A percentile compares a stretch with the other conserved stretches of the same genome.
These are phyloP conservation scores for Pleurotus eryngii DNA, from an alignment of 768 basidiomycete species.

Conservation along the genomic window DNA sequence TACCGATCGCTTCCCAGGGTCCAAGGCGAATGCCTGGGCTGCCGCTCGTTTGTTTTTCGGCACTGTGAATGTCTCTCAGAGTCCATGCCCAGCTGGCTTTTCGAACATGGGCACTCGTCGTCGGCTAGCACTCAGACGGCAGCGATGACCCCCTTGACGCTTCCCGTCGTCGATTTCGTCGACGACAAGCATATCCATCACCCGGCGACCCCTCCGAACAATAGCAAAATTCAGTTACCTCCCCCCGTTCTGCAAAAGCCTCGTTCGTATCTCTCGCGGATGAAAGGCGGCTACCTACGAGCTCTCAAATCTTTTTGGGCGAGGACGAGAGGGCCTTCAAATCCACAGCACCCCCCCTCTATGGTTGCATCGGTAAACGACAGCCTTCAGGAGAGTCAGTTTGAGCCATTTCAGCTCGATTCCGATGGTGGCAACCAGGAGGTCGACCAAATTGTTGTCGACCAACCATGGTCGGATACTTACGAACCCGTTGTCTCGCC, in stretches of 20 bases:
- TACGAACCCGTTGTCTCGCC: neutral
- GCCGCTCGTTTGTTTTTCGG: conserved; percentile 9
- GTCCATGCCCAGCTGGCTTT: conserved; percentile 6
- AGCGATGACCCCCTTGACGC: conserved; percentile 2
- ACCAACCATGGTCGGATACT: conserved; percentile 5
- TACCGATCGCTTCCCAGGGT: conserved; percentile 7
- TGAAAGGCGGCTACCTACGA: neutral
- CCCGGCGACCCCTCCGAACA: neutral
- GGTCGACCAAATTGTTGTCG: conserved; percentile 7
- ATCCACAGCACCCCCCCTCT: neutral
- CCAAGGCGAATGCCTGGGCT: conserved; percentile 5
- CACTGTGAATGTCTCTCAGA: conserved; percentile 7
- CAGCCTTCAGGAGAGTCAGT: conserved; percentile 1
- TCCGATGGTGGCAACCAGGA: conserved; percentile 1
- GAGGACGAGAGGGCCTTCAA: neutral
- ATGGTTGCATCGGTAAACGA: neutral
- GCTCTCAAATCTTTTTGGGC: neutral
- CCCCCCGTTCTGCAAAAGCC: conserved; percentile 4
- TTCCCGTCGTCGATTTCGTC: neutral
- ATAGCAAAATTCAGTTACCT: neutral
- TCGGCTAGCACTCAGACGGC: neutral
- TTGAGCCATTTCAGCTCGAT: neutral
- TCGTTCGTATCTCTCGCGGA: neutral
- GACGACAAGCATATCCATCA: conserved; percentile 2
- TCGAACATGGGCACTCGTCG: conserved; percentile 4